These are phyloP conservation scores for Allium sativum DNA, from an alignment of 106 monocot genomes.

Conservation along the genomic window DNA sequence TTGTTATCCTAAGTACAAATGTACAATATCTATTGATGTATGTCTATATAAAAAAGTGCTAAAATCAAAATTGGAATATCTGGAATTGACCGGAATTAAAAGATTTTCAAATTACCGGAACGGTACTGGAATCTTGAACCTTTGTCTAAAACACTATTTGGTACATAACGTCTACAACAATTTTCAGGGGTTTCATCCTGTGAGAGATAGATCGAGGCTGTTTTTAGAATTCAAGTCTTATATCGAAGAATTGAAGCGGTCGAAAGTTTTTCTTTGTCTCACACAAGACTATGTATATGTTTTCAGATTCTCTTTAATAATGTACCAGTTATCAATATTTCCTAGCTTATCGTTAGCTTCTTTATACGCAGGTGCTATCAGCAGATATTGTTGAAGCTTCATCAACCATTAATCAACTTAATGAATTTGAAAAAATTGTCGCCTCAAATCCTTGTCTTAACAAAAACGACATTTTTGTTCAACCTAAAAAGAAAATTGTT, in stretches of 20 bases:
- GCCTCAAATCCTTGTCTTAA: slow-evolving; percentile 18
- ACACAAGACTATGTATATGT: slow-evolving; percentile 31
- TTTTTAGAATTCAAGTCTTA: slow-evolving; percentile 34
- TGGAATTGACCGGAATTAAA: no score
- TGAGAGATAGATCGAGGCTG: slow-evolving; percentile 66
- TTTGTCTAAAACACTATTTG: no score
- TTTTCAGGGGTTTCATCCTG: slow-evolving; percentile 74
- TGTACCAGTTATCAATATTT: background rate
- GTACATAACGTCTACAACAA: no score
- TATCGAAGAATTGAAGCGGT: slow-evolving; percentile 27
- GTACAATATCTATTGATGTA: no score
- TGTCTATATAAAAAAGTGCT: no score
- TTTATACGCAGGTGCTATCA: slow-evolving; percentile 35
- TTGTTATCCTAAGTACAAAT: no score
- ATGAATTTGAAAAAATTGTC: slow-evolving; percentile 19
- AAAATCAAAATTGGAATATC: no score
- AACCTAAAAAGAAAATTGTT: slow-evolving; percentile 27
- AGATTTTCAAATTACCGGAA: no score
- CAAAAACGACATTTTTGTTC: slow-evolving; percentile 39
- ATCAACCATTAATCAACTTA: slow-evolving; percentile 30
- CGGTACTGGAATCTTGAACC: no score
- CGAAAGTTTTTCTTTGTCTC: slow-evolving; percentile 31
- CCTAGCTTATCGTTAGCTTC: background rate
- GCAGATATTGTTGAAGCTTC: slow-evolving; percentile 53
- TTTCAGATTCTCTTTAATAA: background rate